Conservation (phyloP, 495 filamentous ascomycete species). For the Aspergillus funiculosus region DNA sequence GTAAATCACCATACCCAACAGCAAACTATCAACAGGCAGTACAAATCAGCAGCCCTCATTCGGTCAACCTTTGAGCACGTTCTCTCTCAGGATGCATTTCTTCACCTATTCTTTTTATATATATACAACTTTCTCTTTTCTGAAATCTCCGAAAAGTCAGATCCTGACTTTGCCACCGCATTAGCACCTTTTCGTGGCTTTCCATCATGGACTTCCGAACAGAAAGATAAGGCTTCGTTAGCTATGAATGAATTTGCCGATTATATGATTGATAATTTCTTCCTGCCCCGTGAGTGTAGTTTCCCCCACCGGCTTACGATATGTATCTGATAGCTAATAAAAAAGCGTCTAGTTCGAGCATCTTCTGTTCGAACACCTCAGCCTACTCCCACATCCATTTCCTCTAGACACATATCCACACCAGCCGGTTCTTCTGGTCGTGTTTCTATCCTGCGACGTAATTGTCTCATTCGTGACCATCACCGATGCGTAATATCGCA, state of each 20-base stretch:
- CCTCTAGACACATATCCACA: background rate
- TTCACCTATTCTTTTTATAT: background rate
- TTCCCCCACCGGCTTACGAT: background rate
- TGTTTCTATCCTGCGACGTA: constrained; percentile 2
- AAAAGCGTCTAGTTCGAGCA: background rate
- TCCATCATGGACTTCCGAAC: background rate
- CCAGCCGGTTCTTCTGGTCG: background rate
- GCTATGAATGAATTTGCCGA: background rate
- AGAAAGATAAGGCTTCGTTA: no score
- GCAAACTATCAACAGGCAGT: background rate
- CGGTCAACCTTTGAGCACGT: background rate
- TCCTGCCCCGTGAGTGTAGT: background rate
- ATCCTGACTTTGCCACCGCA: no score
- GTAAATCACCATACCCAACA: background rate
- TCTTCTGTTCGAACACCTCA: constrained; percentile 7
- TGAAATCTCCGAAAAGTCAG: background rate
- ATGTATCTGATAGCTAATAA: background rate
- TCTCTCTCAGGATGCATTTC: background rate
- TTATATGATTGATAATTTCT: constrained; percentile 2
- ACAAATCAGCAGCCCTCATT: background rate
- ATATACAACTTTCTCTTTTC: background rate
- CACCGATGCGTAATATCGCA: constrained; percentile 6
- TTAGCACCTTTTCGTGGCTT: background rate
- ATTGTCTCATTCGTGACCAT: constrained; percentile 6
- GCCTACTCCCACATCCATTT: constrained; percentile 2